Evolutionary conservation across 352 stramenopile genomes (phyloP).

Genomic region (Phytophthora quininea): DNA sequence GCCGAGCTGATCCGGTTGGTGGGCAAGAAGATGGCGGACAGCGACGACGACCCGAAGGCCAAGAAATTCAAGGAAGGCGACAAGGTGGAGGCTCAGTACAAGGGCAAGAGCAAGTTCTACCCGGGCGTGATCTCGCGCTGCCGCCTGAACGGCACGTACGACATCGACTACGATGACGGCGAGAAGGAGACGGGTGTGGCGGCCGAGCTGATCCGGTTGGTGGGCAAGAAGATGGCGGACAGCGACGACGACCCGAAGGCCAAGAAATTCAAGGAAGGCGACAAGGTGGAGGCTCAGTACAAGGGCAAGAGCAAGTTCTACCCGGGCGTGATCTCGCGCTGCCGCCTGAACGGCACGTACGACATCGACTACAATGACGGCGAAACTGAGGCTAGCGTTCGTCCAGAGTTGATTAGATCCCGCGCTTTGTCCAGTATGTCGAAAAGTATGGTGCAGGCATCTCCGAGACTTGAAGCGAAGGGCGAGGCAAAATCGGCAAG

Average conservation of each 20-base stretch:
- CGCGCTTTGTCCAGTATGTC: slow-evolving; percentile 2
- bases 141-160: slow-evolving; percentile 45
- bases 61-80: slow-evolving; percentile 37
- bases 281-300: slow-evolving; percentile 22
- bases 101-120: slow-evolving; percentile 65
- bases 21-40: slow-evolving; percentile 7
- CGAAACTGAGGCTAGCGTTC: slow-evolving; percentile 16
- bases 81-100: slow-evolving; percentile 50
- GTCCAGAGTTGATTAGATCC: slow-evolving; percentile 18
- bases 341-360: slow-evolving; percentile 21
- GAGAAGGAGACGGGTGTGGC: slow-evolving; percentile 48
- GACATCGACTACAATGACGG: slow-evolving; percentile 23
- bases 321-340: slow-evolving; percentile 18
- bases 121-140: slow-evolving; percentile 47
- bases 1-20: slow-evolving; percentile 30
- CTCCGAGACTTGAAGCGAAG: background rate
- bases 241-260: slow-evolving; percentile 20
- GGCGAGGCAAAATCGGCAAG: slow-evolving; percentile 5
- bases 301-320: slow-evolving; percentile 26
- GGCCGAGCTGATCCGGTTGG: slow-evolving; percentile 30
- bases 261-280: slow-evolving; percentile 18
- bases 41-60: slow-evolving; percentile 8
- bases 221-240: slow-evolving; percentile 12
- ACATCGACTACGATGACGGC: slow-evolving; percentile 69
- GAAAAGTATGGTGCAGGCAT: background rate